phyloP scores from a whole-genome alignment of 2,329 filamentous ascomycete species.

The Phialemonium atrogriseum region DNA sequence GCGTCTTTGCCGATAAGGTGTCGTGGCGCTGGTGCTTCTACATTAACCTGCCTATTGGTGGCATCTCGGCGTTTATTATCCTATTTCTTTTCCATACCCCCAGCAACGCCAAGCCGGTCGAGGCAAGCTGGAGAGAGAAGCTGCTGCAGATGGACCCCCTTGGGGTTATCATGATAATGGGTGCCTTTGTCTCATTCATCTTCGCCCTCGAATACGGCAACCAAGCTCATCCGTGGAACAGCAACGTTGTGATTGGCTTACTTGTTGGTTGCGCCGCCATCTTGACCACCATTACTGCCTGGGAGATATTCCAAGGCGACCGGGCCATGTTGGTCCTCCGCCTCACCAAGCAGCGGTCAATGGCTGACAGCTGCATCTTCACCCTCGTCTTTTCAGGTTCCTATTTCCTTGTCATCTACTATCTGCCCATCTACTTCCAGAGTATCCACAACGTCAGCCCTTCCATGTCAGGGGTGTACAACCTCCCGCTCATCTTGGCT shows the following conservation, averaged over 20 bases:
- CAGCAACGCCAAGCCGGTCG: constrained; percentile 19
- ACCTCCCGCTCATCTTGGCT: constrained; percentile 30
- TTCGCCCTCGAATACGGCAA: constrained; percentile 38
- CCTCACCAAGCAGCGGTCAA: constrained; percentile 31
- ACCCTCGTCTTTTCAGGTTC: constrained; percentile 31
- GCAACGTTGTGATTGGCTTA: constrained; percentile 2
- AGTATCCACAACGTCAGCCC: constrained; percentile 31
- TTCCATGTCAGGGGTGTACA: constrained; percentile 27
- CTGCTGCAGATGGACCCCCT: constrained; percentile 32
- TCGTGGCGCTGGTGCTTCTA: constrained; percentile 15
- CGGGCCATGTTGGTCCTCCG: constrained; percentile 39
- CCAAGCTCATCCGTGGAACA: constrained; percentile 3
- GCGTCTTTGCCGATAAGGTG: constrained; percentile 1
- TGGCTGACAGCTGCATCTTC: constrained; percentile 32
- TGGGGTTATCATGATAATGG: constrained; percentile 29
- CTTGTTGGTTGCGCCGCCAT: constrained; percentile 3
- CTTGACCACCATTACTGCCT: neutral
- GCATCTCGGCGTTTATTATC: constrained; percentile 14
- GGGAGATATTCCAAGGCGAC: constrained; percentile 3
- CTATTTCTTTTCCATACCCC: constrained; percentile 27
- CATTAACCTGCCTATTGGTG: constrained; percentile 23
- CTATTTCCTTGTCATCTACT: constrained; percentile 37
- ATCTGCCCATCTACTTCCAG: constrained; percentile 45
- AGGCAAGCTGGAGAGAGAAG: constrained; percentile 25
- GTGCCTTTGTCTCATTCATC: constrained; percentile 28